Conservation (phyloP, 2,329 filamentous ascomycete genomes). For the Simplicillium sp. region DNA sequence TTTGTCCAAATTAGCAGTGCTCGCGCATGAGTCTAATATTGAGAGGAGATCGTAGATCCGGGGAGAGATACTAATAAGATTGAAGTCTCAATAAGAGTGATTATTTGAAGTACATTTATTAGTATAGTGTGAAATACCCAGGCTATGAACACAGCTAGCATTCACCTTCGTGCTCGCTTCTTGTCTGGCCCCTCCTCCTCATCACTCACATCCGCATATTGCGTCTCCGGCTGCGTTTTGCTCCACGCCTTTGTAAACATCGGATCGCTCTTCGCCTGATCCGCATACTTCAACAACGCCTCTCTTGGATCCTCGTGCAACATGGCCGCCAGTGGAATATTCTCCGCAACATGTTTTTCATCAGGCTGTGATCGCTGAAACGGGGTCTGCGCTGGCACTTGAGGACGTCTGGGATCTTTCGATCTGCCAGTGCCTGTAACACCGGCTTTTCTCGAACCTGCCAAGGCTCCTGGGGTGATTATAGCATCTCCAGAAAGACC, state of each 20-base stretch:
- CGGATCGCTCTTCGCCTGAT: constrained; percentile 84
- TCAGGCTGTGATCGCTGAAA: constrained; percentile 88
- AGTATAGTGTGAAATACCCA: too few species aligned
- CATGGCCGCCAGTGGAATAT: constrained; percentile 85
- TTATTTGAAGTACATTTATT: too few species aligned
- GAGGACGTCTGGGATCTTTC: constrained; percentile 72
- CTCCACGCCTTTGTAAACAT: constrained; percentile 93
- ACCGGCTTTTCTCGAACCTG: constrained; percentile 48
- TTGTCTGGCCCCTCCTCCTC: constrained; percentile 69
- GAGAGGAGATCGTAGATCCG: too few species aligned
- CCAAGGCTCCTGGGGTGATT: constrained; percentile 55
- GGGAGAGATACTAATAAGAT: too few species aligned
- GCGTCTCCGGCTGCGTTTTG: constrained; percentile 80
- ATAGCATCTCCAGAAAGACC: constrained; percentile 80
- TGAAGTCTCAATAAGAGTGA: too few species aligned
- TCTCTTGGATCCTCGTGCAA: constrained; percentile 93
- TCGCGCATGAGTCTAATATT: too few species aligned
- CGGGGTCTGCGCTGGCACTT: constrained; percentile 74
- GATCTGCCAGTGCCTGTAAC: constrained; percentile 70
- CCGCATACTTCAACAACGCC: constrained; percentile 88
- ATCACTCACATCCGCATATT: constrained; percentile 84
- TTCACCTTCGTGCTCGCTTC: constrained; percentile 47
- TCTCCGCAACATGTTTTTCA: constrained; percentile 77
- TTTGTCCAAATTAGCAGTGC: too few species aligned
- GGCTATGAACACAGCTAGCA: too few species aligned